These are phyloP conservation scores for Clitopilus passeckerianus DNA, from an alignment of 768 basidiomycete genomes.

Conservation along the genomic window DNA sequence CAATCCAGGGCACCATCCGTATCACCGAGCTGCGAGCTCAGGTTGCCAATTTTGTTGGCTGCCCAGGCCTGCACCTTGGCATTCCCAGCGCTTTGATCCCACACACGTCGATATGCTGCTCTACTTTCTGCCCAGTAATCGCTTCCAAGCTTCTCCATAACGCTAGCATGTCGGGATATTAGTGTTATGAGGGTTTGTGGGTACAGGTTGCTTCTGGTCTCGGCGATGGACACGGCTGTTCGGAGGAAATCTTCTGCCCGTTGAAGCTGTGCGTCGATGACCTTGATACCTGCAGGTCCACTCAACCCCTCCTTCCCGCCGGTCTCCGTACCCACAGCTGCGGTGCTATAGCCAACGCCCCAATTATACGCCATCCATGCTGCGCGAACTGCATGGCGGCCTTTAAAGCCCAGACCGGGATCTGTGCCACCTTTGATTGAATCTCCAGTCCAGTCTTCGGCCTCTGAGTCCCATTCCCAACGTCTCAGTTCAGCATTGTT, in stretches of 20 bases:
- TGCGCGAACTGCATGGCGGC: slow-evolving; percentile 55
- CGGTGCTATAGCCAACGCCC: slow-evolving; percentile 40
- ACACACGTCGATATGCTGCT: slow-evolving; percentile 52
- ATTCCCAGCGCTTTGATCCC: slow-evolving; percentile 35
- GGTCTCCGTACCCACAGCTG: slow-evolving; percentile 32
- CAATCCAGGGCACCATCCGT: slow-evolving; percentile 52
- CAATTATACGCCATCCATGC: slow-evolving; percentile 74
- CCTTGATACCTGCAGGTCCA: slow-evolving; percentile 30
- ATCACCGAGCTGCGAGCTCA: slow-evolving; percentile 52
- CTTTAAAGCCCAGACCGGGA: slow-evolving; percentile 56
- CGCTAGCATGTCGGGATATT: slow-evolving; percentile 45
- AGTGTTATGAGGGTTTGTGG: slow-evolving; percentile 51
- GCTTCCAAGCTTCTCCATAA: slow-evolving; percentile 59
- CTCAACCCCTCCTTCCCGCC: slow-evolving; percentile 22
- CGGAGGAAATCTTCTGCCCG: slow-evolving; percentile 50
- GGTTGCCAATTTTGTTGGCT: slow-evolving; percentile 65
- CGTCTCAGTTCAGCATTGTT: slow-evolving; percentile 44
- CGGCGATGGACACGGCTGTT: slow-evolving; percentile 41
- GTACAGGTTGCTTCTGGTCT: slow-evolving; percentile 35
- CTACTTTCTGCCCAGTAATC: slow-evolving; percentile 50
- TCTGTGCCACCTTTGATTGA: slow-evolving; percentile 61
- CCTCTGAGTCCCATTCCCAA: slow-evolving; percentile 68
- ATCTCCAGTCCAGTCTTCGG: slow-evolving; percentile 59
- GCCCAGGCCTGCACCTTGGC: slow-evolving; percentile 45
- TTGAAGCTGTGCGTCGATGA: slow-evolving; percentile 51